phyloP scores from a whole-genome alignment of 495 filamentous ascomycete genomes.

The Aspergillus cavernicola region DNA sequence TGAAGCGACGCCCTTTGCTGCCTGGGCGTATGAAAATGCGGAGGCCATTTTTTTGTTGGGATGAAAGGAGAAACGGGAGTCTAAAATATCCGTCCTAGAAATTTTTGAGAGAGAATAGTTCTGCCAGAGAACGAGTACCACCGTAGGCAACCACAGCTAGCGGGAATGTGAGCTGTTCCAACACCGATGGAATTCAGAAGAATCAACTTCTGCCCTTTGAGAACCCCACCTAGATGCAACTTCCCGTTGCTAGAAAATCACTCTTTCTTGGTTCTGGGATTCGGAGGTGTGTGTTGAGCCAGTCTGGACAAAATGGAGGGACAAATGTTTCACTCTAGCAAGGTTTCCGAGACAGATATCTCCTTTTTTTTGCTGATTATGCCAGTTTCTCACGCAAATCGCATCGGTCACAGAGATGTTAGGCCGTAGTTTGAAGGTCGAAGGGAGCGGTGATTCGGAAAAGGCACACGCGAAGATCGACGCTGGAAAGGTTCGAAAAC shows the following conservation, averaged over 20 bases:
- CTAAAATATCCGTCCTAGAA: slow-evolving; percentile 20
- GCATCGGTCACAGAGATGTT: no score
- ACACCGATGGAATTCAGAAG: slow-evolving; percentile 27
- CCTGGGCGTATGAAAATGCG: slow-evolving; percentile 90
- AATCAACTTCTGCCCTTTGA: slow-evolving; percentile 26
- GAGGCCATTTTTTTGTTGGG: slow-evolving; percentile 29
- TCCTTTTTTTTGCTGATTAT: no score
- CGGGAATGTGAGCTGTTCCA: slow-evolving; percentile 28
- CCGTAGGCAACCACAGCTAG: slow-evolving; percentile 23
- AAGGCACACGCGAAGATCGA: slow-evolving; percentile 1
- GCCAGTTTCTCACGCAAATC: no score
- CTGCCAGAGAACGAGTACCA: slow-evolving; percentile 29
- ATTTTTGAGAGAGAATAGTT: slow-evolving; percentile 19
- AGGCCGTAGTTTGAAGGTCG: slow-evolving; percentile 2
- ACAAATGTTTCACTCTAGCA: slow-evolving; percentile 1
- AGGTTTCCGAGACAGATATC: neutral
- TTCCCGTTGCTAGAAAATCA: slow-evolving; percentile 25
- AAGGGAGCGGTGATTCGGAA: neutral
- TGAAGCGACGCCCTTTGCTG: slow-evolving; percentile 70
- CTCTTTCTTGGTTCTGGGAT: slow-evolving; percentile 18
- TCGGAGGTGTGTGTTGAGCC: neutral
- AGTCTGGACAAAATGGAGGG: no score
- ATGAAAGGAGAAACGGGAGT: slow-evolving; percentile 3
- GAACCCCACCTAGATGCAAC: slow-evolving; percentile 32
- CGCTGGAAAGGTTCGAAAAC: neutral